Base-by-base conservation (phyloP, 1,284 basidiomycete species). In the Ustilago curta region DNA sequence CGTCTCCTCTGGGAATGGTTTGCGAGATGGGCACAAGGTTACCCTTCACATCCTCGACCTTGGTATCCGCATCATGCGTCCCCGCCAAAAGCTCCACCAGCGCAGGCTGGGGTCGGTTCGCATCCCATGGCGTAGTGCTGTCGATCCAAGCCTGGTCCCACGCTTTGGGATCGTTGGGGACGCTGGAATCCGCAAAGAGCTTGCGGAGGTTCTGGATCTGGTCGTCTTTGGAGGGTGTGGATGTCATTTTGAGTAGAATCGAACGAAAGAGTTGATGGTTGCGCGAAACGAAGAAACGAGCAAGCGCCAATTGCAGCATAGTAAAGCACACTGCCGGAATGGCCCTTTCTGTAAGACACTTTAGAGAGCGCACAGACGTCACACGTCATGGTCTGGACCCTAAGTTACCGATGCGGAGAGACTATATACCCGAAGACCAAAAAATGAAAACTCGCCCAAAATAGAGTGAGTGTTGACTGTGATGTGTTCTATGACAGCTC, bases 71-170 rank as follows among this genome's bases (percentile, higher is more conserved):
- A 49, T 76, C 66, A 39, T 77, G 68, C 9, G 35, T 51, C 11
- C 71, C 73, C 8, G 52, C 27, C 18, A 80, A 59, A 12, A 73
- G 45, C 45, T 67, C 65, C 3, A 76, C 50, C 11, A 80, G 67
- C 21, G 76, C 76, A 9, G 73, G 70, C 23, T 80, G 78, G 9
- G 78, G 57, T 40, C 45, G 57, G 6, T 55, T 55, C 18, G 69
- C 58, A 48, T 80, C 78, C 78, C 78, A 80, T 0, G 78, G 78
- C 7, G 76, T 80, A 14, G 65, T 57, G 39, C 51, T 62, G 42
- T 72, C 59, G 29, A 76, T 44, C 78, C 78, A 80, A 11, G 76
- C 76, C 31, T 75, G 42, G 27, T 80, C 73, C 78, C 78, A 80
- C 19, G 65, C 73, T n/a, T 76, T 72, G 1, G 69, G 65, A 51